phyloP scores from a whole-genome alignment of 2,329 filamentous ascomycete genomes.

The Alternaria burnsii region DNA sequence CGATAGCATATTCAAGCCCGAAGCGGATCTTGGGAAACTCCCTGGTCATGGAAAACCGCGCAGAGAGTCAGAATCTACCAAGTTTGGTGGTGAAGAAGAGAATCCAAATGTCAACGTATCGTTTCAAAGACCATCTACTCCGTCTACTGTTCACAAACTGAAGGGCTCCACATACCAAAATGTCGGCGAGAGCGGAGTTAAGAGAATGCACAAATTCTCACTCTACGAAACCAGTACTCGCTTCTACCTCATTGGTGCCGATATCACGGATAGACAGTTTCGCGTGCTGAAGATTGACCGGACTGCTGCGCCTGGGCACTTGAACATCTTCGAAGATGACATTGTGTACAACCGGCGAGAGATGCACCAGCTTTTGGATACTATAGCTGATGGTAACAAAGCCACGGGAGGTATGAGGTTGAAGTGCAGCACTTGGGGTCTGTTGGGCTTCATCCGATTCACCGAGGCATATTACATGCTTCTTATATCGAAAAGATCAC shows the following conservation, averaged over 20 bases:
- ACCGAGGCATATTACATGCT: conserved; percentile 98
- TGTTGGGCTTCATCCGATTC: conserved; percentile 94
- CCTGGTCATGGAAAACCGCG: conserved; percentile 37
- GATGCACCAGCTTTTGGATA: conserved; percentile 90
- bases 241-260: conserved; percentile 93
- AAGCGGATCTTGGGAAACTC: conserved; percentile 43
- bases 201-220: conserved; percentile 92
- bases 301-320: conserved; percentile 78
- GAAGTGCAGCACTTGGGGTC: conserved; percentile 89
- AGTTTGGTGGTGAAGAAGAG: conserved; percentile 54
- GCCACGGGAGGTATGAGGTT: conserved; percentile 88
- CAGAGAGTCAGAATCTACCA: conserved; percentile 42
- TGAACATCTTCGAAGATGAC: conserved; percentile 91
- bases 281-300: conserved; percentile 95
- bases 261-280: conserved; percentile 87
- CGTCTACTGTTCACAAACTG: conserved; percentile 48
- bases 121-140: conserved; percentile 52
- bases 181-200: conserved; percentile 54
- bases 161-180: conserved; percentile 53
- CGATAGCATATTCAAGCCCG: conserved; percentile 38
- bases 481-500: conserved; percentile 92
- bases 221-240: conserved; percentile 93
- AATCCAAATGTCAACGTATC: conserved; percentile 50
- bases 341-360: conserved; percentile 92
- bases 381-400: conserved; percentile 95